Percentiles rank a stretch among this genome's conserved stretches.
Conservation (phyloP, 2,329 filamentous ascomycete genomes). For the Neonectria ditissima region DNA sequence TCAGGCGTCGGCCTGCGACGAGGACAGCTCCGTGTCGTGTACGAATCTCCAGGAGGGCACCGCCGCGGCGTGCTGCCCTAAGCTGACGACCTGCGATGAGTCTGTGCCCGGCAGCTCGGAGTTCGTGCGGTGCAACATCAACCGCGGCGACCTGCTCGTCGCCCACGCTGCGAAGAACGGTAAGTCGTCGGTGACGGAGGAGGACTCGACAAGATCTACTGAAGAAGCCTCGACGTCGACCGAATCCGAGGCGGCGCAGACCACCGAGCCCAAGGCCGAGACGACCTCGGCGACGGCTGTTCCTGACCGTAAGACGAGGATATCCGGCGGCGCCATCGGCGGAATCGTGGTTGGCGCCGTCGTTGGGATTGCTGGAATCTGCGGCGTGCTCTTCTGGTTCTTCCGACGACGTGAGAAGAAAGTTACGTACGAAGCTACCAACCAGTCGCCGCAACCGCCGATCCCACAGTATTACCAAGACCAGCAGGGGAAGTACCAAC, state of each 20-base stretch:
- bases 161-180: conserved; percentile 12
- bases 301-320: neutral
- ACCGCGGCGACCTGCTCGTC: conserved; percentile 28
- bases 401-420: conserved; percentile 15
- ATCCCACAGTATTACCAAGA: conserved; percentile 20
- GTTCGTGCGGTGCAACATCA: conserved; percentile 33
- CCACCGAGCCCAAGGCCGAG: neutral
- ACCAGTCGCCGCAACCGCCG: conserved; percentile 12
- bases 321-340: conserved; percentile 21
- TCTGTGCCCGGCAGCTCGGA: conserved; percentile 15
- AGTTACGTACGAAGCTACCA: conserved; percentile 9
- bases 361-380: conserved; percentile 1
- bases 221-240: neutral
- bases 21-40: conserved; percentile 28
- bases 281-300: conserved; percentile 3
- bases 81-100: conserved; percentile 33
- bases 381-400: conserved; percentile 17
- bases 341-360: conserved; percentile 23
- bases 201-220: conserved; percentile 3
- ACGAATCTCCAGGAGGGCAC: conserved; percentile 23
- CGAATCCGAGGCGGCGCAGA: neutral
- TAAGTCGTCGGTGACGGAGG: conserved; percentile 8
- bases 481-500: conserved; percentile 12
- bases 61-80: conserved; percentile 27
- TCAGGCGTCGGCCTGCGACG: conserved; percentile 28